Conservation (phyloP, 805 yeast genomes). For the Yamadazyma paraphyllophila region DNA sequence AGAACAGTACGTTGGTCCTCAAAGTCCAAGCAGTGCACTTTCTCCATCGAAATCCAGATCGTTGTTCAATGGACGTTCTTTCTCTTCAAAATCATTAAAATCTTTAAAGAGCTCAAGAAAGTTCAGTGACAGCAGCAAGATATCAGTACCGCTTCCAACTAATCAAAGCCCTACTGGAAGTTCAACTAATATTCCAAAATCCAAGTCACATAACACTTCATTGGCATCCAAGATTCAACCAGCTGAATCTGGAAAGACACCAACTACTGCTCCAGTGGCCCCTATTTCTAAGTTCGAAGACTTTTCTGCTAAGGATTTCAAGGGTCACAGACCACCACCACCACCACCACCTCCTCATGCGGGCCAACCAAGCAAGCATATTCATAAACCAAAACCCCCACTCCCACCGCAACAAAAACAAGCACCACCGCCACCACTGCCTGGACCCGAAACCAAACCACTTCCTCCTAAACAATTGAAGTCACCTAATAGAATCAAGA, state of each 20-base stretch:
- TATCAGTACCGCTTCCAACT: slow-evolving; percentile 13
- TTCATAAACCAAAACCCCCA: slow-evolving; percentile 12
- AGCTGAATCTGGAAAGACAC: slow-evolving; percentile 15
- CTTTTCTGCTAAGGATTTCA: slow-evolving; percentile 20
- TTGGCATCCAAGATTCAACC: slow-evolving; percentile 28
- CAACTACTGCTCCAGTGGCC: slow-evolving; percentile 39
- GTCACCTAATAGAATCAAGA: slow-evolving; percentile 1
- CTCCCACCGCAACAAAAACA: slow-evolving; percentile 7
- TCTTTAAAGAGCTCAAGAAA: slow-evolving; percentile 28
- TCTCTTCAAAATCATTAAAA: slow-evolving; percentile 38
- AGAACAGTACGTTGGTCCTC: slow-evolving; percentile 10
- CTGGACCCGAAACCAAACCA: slow-evolving; percentile 10
- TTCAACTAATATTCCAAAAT: slow-evolving; percentile 29
- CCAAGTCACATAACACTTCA: slow-evolving; percentile 40
- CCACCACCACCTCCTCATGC: slow-evolving; percentile 43
- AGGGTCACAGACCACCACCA: slow-evolving; percentile 40
- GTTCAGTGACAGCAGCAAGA: slow-evolving; percentile 13
- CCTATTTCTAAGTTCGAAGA: slow-evolving; percentile 28
- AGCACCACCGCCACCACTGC: slow-evolving; percentile 9
- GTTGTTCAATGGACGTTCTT: slow-evolving; percentile 31
- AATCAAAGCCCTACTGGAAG: slow-evolving; percentile 1
- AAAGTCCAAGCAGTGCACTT: slow-evolving; percentile 10
- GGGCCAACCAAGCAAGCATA: slow-evolving; percentile 6
- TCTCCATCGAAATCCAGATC: slow-evolving; percentile 9
- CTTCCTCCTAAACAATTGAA: slow-evolving; percentile 3